phyloP scores from a whole-genome alignment of 1,284 basidiomycete species.

The Tilletia setariae region DNA sequence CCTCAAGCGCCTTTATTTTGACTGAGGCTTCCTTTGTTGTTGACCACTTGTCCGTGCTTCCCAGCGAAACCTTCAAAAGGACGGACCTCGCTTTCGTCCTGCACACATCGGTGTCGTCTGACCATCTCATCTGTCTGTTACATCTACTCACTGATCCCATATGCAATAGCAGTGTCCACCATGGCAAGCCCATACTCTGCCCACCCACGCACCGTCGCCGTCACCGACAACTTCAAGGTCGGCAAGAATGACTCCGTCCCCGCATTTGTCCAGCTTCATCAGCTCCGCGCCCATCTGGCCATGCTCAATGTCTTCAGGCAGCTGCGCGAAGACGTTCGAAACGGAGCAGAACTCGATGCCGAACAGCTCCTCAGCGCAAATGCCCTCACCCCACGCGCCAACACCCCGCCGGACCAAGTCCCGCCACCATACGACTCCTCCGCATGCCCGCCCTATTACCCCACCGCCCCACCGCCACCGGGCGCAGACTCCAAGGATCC shows the following conservation, averaged over 20 bases:
- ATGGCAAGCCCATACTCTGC: no score
- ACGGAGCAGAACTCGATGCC: slow-evolving; percentile 1
- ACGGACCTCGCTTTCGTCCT: no score
- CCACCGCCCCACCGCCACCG: slow-evolving; percentile 7
- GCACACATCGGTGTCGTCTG: no score
- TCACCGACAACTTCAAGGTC: slow-evolving; percentile 20
- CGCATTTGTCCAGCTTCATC: slow-evolving; percentile 12
- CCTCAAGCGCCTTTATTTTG: no score
- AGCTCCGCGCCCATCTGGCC: slow-evolving; percentile 17
- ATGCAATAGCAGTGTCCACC: no score
- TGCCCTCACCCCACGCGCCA: neutral
- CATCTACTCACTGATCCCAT: no score
- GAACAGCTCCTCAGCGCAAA: neutral
- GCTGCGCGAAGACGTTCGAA: slow-evolving; percentile 11
- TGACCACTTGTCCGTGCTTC: no score
- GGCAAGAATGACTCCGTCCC: slow-evolving; percentile 20
- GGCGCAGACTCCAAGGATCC: neutral
- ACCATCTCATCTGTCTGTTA: no score
- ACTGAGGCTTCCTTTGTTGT: no score
- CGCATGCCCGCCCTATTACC: neutral
- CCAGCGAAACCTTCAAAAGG: no score
- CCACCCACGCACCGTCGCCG: neutral
- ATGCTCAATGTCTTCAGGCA: slow-evolving; percentile 18
- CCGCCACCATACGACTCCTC: neutral
- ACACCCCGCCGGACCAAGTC: neutral